These are phyloP conservation scores for Pichia scutulata DNA, from an alignment of 805 yeast genomes.

Conservation along the genomic window DNA sequence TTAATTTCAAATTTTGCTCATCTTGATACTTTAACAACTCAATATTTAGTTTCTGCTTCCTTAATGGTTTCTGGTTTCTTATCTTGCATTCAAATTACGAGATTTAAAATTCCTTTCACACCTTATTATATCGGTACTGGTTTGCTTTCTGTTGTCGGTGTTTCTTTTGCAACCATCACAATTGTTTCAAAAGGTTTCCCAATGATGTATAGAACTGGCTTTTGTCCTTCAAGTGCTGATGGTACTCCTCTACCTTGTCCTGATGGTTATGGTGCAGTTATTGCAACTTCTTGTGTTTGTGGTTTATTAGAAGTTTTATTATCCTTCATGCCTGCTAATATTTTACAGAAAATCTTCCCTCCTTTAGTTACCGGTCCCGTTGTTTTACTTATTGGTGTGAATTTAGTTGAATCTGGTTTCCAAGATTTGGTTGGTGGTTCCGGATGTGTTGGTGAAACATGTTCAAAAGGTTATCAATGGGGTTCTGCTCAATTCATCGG, in stretches of 20 bases:
- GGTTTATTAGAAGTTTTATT: constrained; percentile 64
- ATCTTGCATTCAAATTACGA: constrained; percentile 68
- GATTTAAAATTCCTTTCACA: constrained; percentile 69
- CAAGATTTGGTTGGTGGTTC: constrained; percentile 86
- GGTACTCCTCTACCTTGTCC: constrained; percentile 76
- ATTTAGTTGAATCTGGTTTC: constrained; percentile 64
- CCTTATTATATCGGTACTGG: constrained; percentile 84
- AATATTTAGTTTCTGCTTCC: constrained; percentile 65
- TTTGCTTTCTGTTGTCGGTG: constrained; percentile 81
- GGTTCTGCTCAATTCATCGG: constrained; percentile 87
- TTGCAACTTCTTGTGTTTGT: constrained; percentile 76
- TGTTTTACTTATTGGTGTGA: constrained; percentile 73
- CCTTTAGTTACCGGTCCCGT: constrained; percentile 93
- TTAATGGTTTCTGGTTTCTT: constrained; percentile 65
- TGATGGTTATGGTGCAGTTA: constrained; percentile 80
- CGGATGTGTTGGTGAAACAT: constrained; percentile 39
- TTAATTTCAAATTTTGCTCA: constrained; percentile 60
- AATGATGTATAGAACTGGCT: constrained; percentile 67
- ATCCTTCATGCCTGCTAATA: constrained; percentile 70
- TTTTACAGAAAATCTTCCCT: constrained; percentile 71
- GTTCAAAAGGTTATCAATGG: constrained; percentile 54
- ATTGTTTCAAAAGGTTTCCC: constrained; percentile 72
- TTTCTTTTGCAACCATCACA: constrained; percentile 82
- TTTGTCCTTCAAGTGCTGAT: constrained; percentile 53
- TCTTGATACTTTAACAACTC: constrained; percentile 39